A percentile compares a stretch with the other conserved stretches of the same genome.
Evolutionary conservation across 164 flowering plant genomes (phyloP).

Genomic region (Aristolochia contorta): DNA sequence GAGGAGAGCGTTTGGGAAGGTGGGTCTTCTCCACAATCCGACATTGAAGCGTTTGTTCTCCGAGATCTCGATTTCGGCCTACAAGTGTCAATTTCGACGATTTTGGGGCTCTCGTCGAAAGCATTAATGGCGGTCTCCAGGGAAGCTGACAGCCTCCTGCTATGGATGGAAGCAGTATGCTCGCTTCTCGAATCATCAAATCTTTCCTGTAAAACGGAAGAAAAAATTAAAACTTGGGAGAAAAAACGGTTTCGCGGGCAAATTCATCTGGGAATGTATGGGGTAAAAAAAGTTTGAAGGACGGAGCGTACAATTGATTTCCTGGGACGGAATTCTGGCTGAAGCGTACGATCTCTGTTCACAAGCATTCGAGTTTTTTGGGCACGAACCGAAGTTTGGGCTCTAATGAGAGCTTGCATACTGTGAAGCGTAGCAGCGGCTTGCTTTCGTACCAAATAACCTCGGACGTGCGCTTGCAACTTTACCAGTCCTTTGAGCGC

Average conservation of each 20-base stretch:
- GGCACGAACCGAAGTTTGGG: conserved; percentile 51
- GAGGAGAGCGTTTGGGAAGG: conserved; percentile 34
- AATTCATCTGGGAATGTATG: neutral
- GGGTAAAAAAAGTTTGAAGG: neutral
- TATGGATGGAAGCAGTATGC: conserved; percentile 37
- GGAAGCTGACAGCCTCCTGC: conserved; percentile 59
- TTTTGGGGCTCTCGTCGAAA: conserved; percentile 68
- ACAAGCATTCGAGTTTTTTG: conserved; percentile 22
- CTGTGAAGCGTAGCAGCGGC: conserved; percentile 61
- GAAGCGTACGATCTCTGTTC: conserved; percentile 16
- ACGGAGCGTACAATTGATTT: conserved; percentile 33
- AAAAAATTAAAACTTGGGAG: neutral
- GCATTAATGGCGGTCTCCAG: conserved; percentile 26
- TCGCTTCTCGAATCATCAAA: conserved; percentile 62
- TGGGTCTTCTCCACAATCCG: conserved; percentile 42
- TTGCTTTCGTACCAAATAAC: conserved; percentile 64
- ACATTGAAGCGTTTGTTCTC: conserved; percentile 25
- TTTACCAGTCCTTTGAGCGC: conserved; percentile 73
- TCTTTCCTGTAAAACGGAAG: conserved; percentile 33
- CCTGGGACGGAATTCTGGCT: conserved; percentile 24
- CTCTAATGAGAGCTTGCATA: conserved; percentile 76
- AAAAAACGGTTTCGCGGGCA: neutral
- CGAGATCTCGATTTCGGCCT: conserved; percentile 49
- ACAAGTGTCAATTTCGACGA: conserved; percentile 72
- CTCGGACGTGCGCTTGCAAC: conserved; percentile 71